Percentiles rank a stretch among this genome's conserved stretches.
Conservation (phyloP, 192 early-diverging fungal genomes). For the Coemansia sp. region DNA sequence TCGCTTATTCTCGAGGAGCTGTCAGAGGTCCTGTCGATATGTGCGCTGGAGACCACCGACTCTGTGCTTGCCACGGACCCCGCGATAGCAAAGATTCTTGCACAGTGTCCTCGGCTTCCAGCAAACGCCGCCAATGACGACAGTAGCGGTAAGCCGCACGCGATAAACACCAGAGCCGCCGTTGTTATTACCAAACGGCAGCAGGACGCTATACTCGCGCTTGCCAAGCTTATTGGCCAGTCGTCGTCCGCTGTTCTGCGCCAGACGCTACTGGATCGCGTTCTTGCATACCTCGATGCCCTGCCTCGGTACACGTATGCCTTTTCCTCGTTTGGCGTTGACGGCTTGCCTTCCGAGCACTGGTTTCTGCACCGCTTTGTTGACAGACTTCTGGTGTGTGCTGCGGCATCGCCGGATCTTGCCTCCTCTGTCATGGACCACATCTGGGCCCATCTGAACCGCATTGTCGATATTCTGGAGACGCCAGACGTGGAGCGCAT, state of each 20-base stretch:
- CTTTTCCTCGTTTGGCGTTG: conserved; percentile 21
- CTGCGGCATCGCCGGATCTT: conserved; percentile 16
- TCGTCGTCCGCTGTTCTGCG: conserved; percentile 12
- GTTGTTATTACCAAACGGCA: conserved; percentile 31
- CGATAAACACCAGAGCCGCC: not conserved
- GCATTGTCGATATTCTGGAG: conserved; percentile 19
- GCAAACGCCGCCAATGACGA: not conserved
- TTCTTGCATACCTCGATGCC: conserved; percentile 39
- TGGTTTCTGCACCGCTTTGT: conserved; percentile 38
- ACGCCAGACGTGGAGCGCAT: conserved; percentile 9
- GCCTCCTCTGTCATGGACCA: conserved; percentile 20
- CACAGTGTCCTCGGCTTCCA: conserved; percentile 39
- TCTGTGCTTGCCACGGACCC: conserved; percentile 21
- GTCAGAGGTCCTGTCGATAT: conserved; percentile 34
- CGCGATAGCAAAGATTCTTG: conserved; percentile 20
- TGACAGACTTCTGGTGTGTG: conserved; percentile 34
- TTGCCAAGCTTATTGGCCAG: conserved; percentile 44
- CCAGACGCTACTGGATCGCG: conserved; percentile 25
- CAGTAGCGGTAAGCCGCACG: not conserved
- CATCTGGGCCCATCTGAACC: conserved; percentile 37
- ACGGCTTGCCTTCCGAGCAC: conserved; percentile 19
- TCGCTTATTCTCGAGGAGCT: conserved; percentile 57
- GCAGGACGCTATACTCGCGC: conserved; percentile 48
- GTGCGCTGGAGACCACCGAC: conserved; percentile 1
- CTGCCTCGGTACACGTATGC: conserved; percentile 31